A percentile compares a stretch with the other conserved stretches of the same genome.
Evolutionary conservation across 495 filamentous ascomycete species (phyloP).

Genomic region (Penicillium crystallinum): DNA sequence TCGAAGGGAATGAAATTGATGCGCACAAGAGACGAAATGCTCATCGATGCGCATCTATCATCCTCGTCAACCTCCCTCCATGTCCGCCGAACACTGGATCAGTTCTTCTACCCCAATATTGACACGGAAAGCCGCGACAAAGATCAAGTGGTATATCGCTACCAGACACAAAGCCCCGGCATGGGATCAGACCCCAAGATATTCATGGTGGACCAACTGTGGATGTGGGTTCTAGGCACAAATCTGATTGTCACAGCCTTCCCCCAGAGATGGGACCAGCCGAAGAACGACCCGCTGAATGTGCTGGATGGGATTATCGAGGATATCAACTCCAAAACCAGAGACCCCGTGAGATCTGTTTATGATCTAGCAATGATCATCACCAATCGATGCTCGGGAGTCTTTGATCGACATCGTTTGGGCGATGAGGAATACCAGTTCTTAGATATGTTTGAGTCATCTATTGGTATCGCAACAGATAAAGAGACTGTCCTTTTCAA

Average conservation of each 20-base stretch:
- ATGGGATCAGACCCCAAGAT: conserved; percentile 54
- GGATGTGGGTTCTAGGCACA: conserved; percentile 65
- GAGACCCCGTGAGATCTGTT: conserved; percentile 56
- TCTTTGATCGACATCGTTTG: conserved; percentile 60
- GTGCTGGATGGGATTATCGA: conserved; percentile 62
- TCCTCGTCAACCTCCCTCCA: conserved; percentile 53
- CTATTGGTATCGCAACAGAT: conserved; percentile 60
- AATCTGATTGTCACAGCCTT: conserved; percentile 64
- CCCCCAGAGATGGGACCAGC: conserved; percentile 65
- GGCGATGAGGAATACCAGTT: conserved; percentile 63
- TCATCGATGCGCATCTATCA: conserved; percentile 58
- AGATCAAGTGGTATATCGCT: conserved; percentile 68
- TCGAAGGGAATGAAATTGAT: conserved; percentile 21
- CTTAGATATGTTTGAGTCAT: conserved; percentile 67
- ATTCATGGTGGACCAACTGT: conserved; percentile 72
- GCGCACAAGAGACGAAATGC: conserved; percentile 52
- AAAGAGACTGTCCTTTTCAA: conserved; percentile 59
- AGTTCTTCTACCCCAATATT: conserved; percentile 68
- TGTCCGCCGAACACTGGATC: conserved; percentile 63
- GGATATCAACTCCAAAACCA: conserved; percentile 64
- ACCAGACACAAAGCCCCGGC: conserved; percentile 40
- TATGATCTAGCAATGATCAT: conserved; percentile 65
- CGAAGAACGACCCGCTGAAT: conserved; percentile 60
- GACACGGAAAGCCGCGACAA: conserved; percentile 60
- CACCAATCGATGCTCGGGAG: conserved; percentile 57